Base-by-base conservation (phyloP, 352 stramenopile genomes). In the Elongisporangium anandrum region DNA sequence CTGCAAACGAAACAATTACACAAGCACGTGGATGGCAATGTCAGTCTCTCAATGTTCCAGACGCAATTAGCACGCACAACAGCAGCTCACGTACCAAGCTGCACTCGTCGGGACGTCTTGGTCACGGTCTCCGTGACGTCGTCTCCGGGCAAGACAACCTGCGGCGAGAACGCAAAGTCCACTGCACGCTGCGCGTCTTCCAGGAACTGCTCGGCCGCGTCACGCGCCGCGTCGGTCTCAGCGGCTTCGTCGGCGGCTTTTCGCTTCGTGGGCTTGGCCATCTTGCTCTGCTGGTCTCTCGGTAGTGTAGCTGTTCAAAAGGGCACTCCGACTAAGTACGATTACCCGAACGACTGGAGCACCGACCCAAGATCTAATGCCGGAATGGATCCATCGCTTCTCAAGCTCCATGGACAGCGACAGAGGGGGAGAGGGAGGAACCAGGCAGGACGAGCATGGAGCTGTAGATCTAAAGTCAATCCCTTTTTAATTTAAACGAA, bases 81-180 rank as follows among this genome's bases (percentile, higher is more conserved):
- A n/a, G n/a, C n/a, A n/a, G n/a, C n/a, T n/a, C n/a, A 8, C 60
- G 53, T 56, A 87, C 85, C 85, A 21, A 95, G 68, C 63, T 88
- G 79, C 54, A 93, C 67, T 22, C 82, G 73, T 57, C 81, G 81
- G 22, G 71, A 79, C 34, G 75, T 88, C 56, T 88, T 89, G 26
- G 83, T 92, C 22, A 95, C 60, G n/a, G 75, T 73, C n/a, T 66
- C 56, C 41, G 85, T 92, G 52, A 95, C 80, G 56, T 95, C 83
- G 54, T 95, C 85, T 19, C 85, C 85, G 5, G 85, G 85, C 19
- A 95, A 65, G 49, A 92, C 81, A 21, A 91, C 72, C 9, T 68
- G 64, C 2, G 83, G 73, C 9, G 78, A 77, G 68, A 95, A 95
- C 19, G 82, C 70, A 57, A 95, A 87, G 65, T 95, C 83, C 5